phyloP scores from a whole-genome alignment of 768 basidiomycete genomes.

The Agrocybe pediades region DNA sequence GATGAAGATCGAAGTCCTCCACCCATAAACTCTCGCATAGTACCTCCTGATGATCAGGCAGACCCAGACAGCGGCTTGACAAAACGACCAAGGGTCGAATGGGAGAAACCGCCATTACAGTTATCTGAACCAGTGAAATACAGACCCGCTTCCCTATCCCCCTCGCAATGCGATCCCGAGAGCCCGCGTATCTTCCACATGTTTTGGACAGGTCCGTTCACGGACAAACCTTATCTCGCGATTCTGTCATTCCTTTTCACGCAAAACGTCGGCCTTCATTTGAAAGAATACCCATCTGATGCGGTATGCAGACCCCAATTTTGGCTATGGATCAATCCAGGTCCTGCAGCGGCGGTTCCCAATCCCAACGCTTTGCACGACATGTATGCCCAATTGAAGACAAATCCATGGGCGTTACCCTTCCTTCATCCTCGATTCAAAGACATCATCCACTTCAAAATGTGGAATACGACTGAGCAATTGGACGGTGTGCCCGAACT shows the following conservation, averaged over 20 bases:
- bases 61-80: slow-evolving; percentile 57
- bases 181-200: slow-evolving; percentile 93
- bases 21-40: slow-evolving; percentile 8
- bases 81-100: slow-evolving; percentile 61
- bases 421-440: slow-evolving; percentile 93
- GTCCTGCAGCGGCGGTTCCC: slow-evolving; percentile 89
- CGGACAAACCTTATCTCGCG: slow-evolving; percentile 97
- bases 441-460: slow-evolving; percentile 90
- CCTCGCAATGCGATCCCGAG: slow-evolving; percentile 77
- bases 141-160: slow-evolving; percentile 55
- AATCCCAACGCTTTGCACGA: slow-evolving; percentile 79
- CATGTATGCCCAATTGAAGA: slow-evolving; percentile 81
- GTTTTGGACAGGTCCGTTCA: slow-evolving; percentile 99
- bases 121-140: slow-evolving; percentile 55
- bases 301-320: slow-evolving; percentile 84
- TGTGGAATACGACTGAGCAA: slow-evolving; percentile 99
- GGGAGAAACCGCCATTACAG: slow-evolving; percentile 55
- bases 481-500: slow-evolving; percentile 90
- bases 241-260: slow-evolving; percentile 94
- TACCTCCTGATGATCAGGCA: slow-evolving; percentile 20
- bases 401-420: slow-evolving; percentile 93
- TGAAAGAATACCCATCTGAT: slow-evolving; percentile 49
- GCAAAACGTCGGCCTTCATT: slow-evolving; percentile 87
- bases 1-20: slow-evolving; percentile 43
- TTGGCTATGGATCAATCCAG: slow-evolving; percentile 99